Evolutionary conservation across 441 rosid species (phyloP), one percentile per base, ranked within the genome.

Genomic region (Pelargonium fulgidum): DNA sequence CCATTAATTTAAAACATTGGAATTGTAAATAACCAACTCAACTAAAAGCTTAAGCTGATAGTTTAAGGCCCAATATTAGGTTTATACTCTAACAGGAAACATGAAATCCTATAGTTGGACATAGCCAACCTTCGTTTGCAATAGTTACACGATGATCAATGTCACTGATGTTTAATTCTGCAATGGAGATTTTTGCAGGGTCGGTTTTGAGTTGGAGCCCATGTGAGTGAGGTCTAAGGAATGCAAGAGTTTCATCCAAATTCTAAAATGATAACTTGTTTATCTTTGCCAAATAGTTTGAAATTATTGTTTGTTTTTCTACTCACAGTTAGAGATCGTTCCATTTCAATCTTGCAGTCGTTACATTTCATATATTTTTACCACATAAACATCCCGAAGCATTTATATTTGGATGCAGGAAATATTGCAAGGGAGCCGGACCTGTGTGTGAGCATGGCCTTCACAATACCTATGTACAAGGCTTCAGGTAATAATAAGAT

Each of bases 401-500:
- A 50, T 50, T 50, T 50, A 13, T 50, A 6, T 50, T 50, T 13
- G 14, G 16, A 45, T 77, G 22, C 86, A 94, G 99, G 93, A 72
- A 94, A 94, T 79, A 85, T 94, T 71, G 85, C 90, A 1, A 90
- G 87, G 80, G 99, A 94, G 81, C 90, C 77, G 99, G 97, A 74
- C 97, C 97, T 3, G 96, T 94, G 97, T 3, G 96, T 94, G 36
- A 94, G 92, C 87, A 87, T 91, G 97, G 91, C 91, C 10, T 94
- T 94, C 84, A 89, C 93, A 1, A 91, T 94, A 78, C 99, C 97
- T 0, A 94, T 91, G 99, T 86, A 89, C 83, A 94, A 91, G 81
- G 87, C 78, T 74, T 94, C 99, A 42, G 82, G 82, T 74, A 91
- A 90, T 73, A 97, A 84, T 72, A 77, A 74, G 41, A 14, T 26